These are phyloP conservation scores for Chloroidium sp. DNA, from an alignment of 163 green algal species.

Conservation along the genomic window DNA sequence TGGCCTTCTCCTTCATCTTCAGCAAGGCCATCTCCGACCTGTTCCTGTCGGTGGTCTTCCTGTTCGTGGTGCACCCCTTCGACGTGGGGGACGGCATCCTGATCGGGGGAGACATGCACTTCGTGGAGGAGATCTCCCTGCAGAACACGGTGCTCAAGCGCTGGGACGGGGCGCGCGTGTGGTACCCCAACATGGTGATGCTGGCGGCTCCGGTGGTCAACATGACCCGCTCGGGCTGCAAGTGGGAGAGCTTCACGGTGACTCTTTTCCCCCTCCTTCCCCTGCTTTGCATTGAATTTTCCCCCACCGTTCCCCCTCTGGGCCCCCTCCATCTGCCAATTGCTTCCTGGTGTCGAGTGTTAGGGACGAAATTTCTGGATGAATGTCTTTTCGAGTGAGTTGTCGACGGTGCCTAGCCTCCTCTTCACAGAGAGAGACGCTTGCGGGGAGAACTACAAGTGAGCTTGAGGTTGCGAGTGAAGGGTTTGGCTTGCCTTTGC, in stretches of 20 bases:
- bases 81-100: constrained; percentile 39
- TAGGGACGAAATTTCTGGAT: too few species aligned
- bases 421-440: too few species aligned
- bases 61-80: constrained; percentile 53
- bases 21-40: constrained; percentile 38
- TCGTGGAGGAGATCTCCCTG: constrained; percentile 33
- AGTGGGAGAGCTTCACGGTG: constrained; percentile 26
- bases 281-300: too few species aligned
- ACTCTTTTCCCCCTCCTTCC: too few species aligned
- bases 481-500: too few species aligned
- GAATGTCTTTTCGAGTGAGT: too few species aligned
- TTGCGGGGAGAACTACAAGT: too few species aligned
- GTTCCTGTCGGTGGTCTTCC: constrained; percentile 43
- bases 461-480: too few species aligned
- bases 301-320: too few species aligned
- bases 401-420: too few species aligned
- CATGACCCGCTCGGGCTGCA: constrained; percentile 23
- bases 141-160: constrained; percentile 20
- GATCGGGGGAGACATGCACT: constrained; percentile 7
- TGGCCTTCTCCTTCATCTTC: constrained; percentile 41
- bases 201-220: constrained; percentile 23
- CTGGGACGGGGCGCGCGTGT: constrained; percentile 20
- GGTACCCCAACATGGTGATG: constrained; percentile 32
- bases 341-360: too few species aligned
- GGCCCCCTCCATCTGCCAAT: too few species aligned